Base-by-base conservation (phyloP, 768 basidiomycete genomes). In the Coprinellus micaceus region DNA sequence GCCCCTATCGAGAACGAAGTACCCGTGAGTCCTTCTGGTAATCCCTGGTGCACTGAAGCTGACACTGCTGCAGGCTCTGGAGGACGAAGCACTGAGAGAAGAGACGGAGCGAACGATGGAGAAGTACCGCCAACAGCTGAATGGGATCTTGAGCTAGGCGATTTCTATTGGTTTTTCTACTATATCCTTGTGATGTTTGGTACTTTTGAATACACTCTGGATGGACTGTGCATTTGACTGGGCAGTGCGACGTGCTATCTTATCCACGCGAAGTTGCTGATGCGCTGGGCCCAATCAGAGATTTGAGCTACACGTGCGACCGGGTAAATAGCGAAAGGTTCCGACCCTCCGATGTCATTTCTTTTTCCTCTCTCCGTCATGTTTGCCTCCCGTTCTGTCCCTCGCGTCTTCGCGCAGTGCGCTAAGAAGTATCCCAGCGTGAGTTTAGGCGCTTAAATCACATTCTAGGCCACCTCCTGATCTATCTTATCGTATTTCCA, bases 91-190 rank as follows among this genome's bases (percentile, higher is more conserved):
- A 63, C 84, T 88, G 62, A 91, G 94, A 60, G 88, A 89, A 64
- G 91, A 93, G 71, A 85, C 84, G 48, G 93, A 94, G 70, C 81
- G 83, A 59, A 89, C 88, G 61, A 89, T 96, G 86, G 91, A 94
- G 69, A 82, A 87, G 60, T 95, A 96, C 73, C 86, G 90, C 64
- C 83, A 90, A 63, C 89, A 97, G 68, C 79, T 98, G 60, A 87
- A 92, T 55, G 94, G 93, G 53, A 72, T 98, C 37, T 75, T 98
- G 59, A 76, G 74, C 63, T 75, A 19, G 12, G 50, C 44, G 29
- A 37, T 28, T 60, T n/a, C n/a, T n/a, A n/a, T n/a, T n/a, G n/a
- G n/a, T n/a, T n/a, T n/a, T n/a, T 24, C 48, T 13, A 22, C 49
- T 26, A 37, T 45, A 41, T 50, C 21, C 40, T 47, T 46, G 9